Evolutionary conservation across 2,329 filamentous ascomycete species (phyloP), one percentile per base, ranked within the genome.

Genomic region (Clarireedia paspali): DNA sequence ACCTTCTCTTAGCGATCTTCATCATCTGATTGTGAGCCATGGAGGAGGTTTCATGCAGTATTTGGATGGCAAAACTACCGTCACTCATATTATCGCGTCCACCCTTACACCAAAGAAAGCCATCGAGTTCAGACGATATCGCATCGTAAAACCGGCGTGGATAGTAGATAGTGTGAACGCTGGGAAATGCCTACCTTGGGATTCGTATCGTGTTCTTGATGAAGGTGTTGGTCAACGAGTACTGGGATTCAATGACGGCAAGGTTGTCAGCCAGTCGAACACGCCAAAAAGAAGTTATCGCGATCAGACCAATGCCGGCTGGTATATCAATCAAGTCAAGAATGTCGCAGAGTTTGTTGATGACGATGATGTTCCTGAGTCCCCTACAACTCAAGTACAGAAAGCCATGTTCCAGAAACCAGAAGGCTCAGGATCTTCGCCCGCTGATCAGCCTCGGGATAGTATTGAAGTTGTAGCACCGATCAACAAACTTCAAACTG

Each of bases 1-100:
- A 65, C 94, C 94, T 0, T 90, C 91, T 1, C 76, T 96, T 53
- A 91, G 91, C 64, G 83, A 96, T 77, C 80, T 99, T 17, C 92
- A 96, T 73, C 84, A 78, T 53, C 79, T 96, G 58, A 87, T 99
- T 55, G 92, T 99, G 17, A 83, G 87, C 64, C 85, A 97, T 80
- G 94, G 94, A n/a, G 95, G 91, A 34, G 89, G 88, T 0, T 97
- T 96, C 64, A 79, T 96, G 59, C 94, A 99, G 70, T 97, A 97
- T 66, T 76, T 99, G 10, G 91, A 96, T 70, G 88, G 85, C 39
- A 99, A 99, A 74, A 97, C 92, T 0, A 87, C 88, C 69, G 92
- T 91, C 0, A 99, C 95, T 0, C 92, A 99, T 69, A 96, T 99
- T 63, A 91, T 99, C 64, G 91, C 92, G 3, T 92, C 90, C 52